Conservation (phyloP, 2,329 filamentous ascomycete genomes). For the Ophiostoma triangulosporum region DNA sequence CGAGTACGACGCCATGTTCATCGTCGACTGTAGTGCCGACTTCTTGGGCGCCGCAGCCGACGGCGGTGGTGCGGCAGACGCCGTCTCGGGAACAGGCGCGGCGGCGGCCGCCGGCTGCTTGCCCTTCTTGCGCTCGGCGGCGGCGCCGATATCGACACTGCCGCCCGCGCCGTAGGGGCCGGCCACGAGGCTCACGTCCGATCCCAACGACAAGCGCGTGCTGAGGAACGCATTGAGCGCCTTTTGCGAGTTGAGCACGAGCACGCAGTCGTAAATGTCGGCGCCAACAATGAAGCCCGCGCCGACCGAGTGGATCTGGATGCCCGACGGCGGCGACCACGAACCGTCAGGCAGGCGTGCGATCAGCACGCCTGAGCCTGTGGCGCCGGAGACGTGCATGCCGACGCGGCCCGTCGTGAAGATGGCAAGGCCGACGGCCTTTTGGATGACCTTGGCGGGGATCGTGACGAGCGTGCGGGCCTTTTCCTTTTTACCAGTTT, state of each 20-base stretch:
- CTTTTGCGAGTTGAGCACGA: constrained; percentile 67
- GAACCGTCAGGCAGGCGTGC: constrained; percentile 40
- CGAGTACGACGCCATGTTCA: constrained; percentile 32
- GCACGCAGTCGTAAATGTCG: constrained; percentile 81
- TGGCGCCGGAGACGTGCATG: constrained; percentile 40
- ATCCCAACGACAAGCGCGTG: constrained; percentile 62
- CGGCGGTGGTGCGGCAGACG: constrained; percentile 4
- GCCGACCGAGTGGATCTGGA: constrained; percentile 67
- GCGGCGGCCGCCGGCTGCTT: background rate
- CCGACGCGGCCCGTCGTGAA: constrained; percentile 53
- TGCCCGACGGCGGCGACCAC: constrained; percentile 67
- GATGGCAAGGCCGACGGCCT: constrained; percentile 55
- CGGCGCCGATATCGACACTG: constrained; percentile 17
- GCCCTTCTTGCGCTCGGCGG: constrained; percentile 19
- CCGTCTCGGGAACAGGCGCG: background rate
- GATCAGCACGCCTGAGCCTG: constrained; percentile 45
- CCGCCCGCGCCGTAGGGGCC: constrained; percentile 58
- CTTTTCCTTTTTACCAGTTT: too few species aligned
- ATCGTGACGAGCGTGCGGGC: constrained; percentile 38
- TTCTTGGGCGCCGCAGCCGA: constrained; percentile 6
- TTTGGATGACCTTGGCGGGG: constrained; percentile 45
- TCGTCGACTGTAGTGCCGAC: constrained; percentile 17
- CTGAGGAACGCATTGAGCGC: constrained; percentile 66
- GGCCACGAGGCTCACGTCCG: constrained; percentile 63
- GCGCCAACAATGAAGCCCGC: constrained; percentile 69